phyloP scores from a whole-genome alignment of 495 filamentous ascomycete genomes.

The Aspergillus hancockii region DNA sequence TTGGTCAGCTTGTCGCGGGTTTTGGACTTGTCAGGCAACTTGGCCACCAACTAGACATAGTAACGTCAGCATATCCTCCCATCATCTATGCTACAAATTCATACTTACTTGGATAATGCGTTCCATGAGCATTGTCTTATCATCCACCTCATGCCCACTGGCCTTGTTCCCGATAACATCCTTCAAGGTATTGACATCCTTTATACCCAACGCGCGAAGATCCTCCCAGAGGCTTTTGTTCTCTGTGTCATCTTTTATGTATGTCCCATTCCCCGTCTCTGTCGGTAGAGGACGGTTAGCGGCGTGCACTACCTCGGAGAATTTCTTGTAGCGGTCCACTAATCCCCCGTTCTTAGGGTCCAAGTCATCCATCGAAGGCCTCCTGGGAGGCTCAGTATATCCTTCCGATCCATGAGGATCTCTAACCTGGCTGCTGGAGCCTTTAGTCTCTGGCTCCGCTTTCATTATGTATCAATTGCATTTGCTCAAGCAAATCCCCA shows the following conservation, averaged over 20 bases:
- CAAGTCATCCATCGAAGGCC: neutral
- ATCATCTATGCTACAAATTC: no score
- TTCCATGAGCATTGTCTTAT: conserved; percentile 83
- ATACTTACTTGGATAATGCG: conserved; percentile 60
- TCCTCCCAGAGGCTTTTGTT: conserved; percentile 53
- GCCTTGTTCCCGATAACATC: conserved; percentile 47
- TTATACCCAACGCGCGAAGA: conserved; percentile 51
- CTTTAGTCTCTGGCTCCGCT: neutral
- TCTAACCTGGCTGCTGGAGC: neutral
- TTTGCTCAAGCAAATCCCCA: neutral
- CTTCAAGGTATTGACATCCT: conserved; percentile 42
- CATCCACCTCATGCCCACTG: conserved; percentile 58
- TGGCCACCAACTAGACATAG: conserved; percentile 57
- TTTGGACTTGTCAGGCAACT: conserved; percentile 63
- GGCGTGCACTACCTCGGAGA: conserved; percentile 47
- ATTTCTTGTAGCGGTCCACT: neutral
- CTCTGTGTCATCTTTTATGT: conserved; percentile 29
- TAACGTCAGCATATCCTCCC: neutral
- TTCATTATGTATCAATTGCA: neutral
- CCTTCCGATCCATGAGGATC: neutral
- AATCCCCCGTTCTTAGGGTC: neutral
- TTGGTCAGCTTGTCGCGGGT: conserved; percentile 66
- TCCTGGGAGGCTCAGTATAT: neutral
- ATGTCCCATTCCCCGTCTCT: conserved; percentile 55
- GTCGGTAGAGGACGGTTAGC: conserved; percentile 55